Evolutionary conservation across 768 basidiomycete species (phyloP), one percentile per base, ranked within the genome.

Genomic region (Leccinum olivaceopallidum): DNA sequence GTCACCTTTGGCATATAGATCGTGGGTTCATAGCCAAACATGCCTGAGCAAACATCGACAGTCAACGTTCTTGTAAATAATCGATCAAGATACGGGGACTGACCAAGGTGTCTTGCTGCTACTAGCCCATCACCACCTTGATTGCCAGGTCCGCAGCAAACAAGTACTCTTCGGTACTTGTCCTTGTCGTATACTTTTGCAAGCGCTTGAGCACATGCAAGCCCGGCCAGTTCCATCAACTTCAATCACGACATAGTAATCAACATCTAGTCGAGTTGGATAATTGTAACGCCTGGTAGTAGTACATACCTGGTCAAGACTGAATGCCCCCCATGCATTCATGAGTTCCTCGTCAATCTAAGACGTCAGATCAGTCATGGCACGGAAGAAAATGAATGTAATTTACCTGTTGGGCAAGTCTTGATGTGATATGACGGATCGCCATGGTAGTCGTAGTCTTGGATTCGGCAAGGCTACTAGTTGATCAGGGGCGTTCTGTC

Each of bases 81-180:
- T 39, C 12, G 3, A 8, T 6, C 42, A n/a, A 22, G 20, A 53
- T 26, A 34, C 42, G 28, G 22, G 37, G 39, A 62, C 84, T 57
- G 65, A 92, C 93, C 86, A 8, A 99, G 83, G 76, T 99, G 97
- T 49, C 96, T 82, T 48, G 97, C 97, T 30, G 97, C 97, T 26
- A 98, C 96, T 0, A 99, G 79, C 4, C 97, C 97, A 75, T 99
- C 97, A 13, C 97, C 97, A 75, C 85, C 94, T 79, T 98, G 96
- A 69, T 98, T 98, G 47, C 97, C 97, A 7, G 97, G 95, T 18
- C 97, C 97, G 71, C 95, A 98, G 68, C 92, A 94, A 12, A 98
- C 92, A n/a, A 98, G 79, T 6, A 98, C 93, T 12, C 86, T 83
- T 39, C 81, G 82, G 72, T 92, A 86, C 50, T 79, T 82, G 4